These are phyloP conservation scores for Ophiostoma piceae DNA, from an alignment of 2,329 filamentous ascomycete species.

Conservation along the genomic window DNA sequence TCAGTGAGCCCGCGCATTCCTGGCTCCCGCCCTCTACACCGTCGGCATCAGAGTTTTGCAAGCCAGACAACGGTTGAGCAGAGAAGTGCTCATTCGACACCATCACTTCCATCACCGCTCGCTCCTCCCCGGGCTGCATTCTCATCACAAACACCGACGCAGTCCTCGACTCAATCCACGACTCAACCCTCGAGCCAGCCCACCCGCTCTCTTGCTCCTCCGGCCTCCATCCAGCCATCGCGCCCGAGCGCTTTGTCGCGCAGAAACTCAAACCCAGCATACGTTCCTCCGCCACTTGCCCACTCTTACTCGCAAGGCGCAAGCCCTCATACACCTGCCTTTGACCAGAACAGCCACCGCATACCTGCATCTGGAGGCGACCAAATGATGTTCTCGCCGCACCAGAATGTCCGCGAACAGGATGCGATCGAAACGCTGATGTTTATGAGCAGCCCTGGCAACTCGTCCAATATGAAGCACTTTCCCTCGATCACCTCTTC, in stretches of 20 bases:
- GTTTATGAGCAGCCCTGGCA: slow-evolving; percentile 75
- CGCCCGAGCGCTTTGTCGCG: slow-evolving; percentile 38
- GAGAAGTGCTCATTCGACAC: slow-evolving; percentile 18
- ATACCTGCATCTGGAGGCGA: slow-evolving; percentile 40
- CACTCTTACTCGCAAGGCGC: slow-evolving; percentile 42
- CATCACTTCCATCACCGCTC: slow-evolving; percentile 24
- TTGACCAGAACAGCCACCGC: slow-evolving; percentile 23
- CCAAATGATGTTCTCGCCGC: slow-evolving; percentile 61
- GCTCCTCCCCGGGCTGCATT: slow-evolving; percentile 30
- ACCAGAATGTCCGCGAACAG: slow-evolving; percentile 66
- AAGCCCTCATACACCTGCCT: slow-evolving; percentile 35
- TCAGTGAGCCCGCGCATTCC: slow-evolving; percentile 51
- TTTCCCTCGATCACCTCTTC: slow-evolving; percentile 42
- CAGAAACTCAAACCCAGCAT: slow-evolving; percentile 47
- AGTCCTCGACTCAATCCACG: background rate
- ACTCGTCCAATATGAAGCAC: slow-evolving; percentile 59
- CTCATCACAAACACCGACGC: slow-evolving; percentile 33
- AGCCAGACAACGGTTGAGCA: slow-evolving; percentile 21
- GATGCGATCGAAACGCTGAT: slow-evolving; percentile 75
- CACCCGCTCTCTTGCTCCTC: slow-evolving; percentile 43
- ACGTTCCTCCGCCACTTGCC: slow-evolving; percentile 45
- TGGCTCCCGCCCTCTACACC: slow-evolving; percentile 34
- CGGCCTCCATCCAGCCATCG: slow-evolving; percentile 51
- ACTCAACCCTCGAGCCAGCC: background rate
- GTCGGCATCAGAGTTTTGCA: slow-evolving; percentile 30